These are phyloP conservation scores for Eruca vesicaria DNA, from an alignment of 441 rosid genomes.

Conservation along the genomic window DNA sequence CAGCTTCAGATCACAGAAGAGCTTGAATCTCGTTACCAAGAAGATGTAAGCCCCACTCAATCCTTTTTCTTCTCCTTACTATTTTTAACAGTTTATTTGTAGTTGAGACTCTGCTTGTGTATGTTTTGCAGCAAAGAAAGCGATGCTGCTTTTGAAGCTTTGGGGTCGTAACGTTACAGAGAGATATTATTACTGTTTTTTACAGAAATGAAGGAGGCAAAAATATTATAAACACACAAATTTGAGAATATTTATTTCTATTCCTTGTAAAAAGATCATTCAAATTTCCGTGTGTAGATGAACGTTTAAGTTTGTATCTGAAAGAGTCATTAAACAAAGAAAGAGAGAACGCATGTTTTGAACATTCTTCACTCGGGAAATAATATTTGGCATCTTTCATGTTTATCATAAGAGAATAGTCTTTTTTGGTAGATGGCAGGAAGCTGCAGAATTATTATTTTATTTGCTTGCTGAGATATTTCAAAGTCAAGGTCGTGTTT, in stretches of 20 bases:
- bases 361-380: neutral
- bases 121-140: conserved; percentile 25
- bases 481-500: conserved; percentile 6
- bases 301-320: neutral
- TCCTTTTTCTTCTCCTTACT: neutral
- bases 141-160: conserved; percentile 28
- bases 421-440: neutral
- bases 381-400: neutral
- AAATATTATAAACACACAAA: neutral
- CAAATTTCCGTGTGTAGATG: neutral
- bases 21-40: conserved; percentile 44
- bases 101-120: neutral
- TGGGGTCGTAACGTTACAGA: conserved; percentile 4
- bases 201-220: neutral
- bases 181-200: neutral
- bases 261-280: neutral
- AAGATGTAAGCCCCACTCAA: conserved; percentile 22
- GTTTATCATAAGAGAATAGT: neutral
- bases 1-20: conserved; percentile 69
- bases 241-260: neutral
- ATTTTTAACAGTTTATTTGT: neutral
- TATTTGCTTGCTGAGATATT: neutral
- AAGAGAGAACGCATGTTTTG: neutral
- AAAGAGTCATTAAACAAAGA: neutral
- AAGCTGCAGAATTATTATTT: neutral